Conservation (phyloP, 1,284 basidiomycete species). For the Malassezia furfur region DNA sequence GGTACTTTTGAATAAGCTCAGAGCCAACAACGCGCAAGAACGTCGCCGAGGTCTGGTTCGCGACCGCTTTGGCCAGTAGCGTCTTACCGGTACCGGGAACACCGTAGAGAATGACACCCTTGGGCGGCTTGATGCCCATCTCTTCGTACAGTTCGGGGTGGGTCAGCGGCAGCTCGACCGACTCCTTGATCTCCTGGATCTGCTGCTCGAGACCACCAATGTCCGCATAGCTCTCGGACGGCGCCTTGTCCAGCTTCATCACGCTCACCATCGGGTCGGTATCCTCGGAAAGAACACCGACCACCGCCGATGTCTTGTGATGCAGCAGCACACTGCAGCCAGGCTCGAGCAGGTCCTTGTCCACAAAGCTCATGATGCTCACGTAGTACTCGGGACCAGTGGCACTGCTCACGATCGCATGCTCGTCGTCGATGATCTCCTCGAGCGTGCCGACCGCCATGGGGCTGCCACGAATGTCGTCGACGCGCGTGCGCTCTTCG, state of each 20-base stretch:
- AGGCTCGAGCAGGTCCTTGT: slow-evolving; percentile 95
- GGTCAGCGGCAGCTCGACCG: slow-evolving; percentile 91
- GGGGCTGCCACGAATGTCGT: slow-evolving; percentile 85
- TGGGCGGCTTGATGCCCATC: slow-evolving; percentile 98
- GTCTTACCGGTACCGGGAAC: slow-evolving; percentile 98
- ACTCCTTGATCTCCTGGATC: slow-evolving; percentile 99
- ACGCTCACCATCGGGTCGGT: slow-evolving; percentile 95
- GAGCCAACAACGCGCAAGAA: slow-evolving; percentile 97
- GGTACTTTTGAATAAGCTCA: slow-evolving; percentile 97
- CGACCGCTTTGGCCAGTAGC: slow-evolving; percentile 91
- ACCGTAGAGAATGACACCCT: slow-evolving; percentile 97
- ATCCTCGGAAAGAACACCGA: slow-evolving; percentile 92
- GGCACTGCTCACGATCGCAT: slow-evolving; percentile 90
- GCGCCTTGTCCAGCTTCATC: slow-evolving; percentile 92
- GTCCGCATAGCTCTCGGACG: slow-evolving; percentile 96
- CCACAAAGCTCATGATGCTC: slow-evolving; percentile 95
- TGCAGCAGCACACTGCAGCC: slow-evolving; percentile 91
- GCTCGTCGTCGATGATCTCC: slow-evolving; percentile 99
- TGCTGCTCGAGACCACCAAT: slow-evolving; percentile 93
- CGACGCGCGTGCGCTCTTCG: slow-evolving; percentile 85
- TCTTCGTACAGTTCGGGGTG: slow-evolving; percentile 98
- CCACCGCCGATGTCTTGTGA: slow-evolving; percentile 89
- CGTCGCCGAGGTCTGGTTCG: slow-evolving; percentile 96
- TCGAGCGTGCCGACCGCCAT: slow-evolving; percentile 96
- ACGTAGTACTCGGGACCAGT: slow-evolving; percentile 97